A percentile compares a stretch with the other conserved stretches of the same genome.
Conservation (phyloP, 1,284 basidiomycete genomes). For the Agaricales sp. region DNA sequence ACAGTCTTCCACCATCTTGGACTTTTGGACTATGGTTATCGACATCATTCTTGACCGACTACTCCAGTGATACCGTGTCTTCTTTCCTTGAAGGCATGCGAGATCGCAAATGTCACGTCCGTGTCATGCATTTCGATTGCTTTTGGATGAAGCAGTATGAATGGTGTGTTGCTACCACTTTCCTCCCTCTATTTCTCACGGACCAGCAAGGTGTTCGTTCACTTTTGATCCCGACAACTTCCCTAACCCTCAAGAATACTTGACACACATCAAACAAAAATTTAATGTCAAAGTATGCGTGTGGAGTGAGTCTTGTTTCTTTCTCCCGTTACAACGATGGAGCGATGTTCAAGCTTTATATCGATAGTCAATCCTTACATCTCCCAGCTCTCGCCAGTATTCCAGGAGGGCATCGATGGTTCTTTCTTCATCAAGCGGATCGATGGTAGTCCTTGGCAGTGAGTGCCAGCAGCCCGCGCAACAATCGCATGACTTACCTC, state of each 20-base stretch:
- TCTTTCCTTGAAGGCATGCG: constrained; percentile 64
- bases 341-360: constrained; percentile 3
- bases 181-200: constrained; percentile 2
- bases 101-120: constrained; percentile 54
- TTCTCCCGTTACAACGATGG: background rate
- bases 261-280: constrained; percentile 55
- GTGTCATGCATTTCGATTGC: constrained; percentile 72
- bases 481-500: background rate
- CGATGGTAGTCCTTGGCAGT: constrained; percentile 69
- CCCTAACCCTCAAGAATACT: constrained; percentile 59
- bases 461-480: constrained; percentile 14
- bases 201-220: constrained; percentile 50
- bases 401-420: constrained; percentile 55
- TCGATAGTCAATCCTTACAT: constrained; percentile 55
- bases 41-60: constrained; percentile 66
- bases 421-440: constrained; percentile 63
- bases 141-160: constrained; percentile 79
- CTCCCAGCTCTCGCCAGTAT: constrained; percentile 59
- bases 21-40: constrained; percentile 71
- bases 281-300: constrained; percentile 66
- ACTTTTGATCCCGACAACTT: constrained; percentile 70
- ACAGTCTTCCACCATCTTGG: constrained; percentile 57
- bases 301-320: constrained; percentile 42
- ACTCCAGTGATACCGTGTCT: constrained; percentile 57
- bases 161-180: constrained; percentile 31